Percentiles rank a stretch among this genome's conserved stretches.
phyloP scores from a whole-genome alignment of 495 filamentous ascomycete genomes.

The Diplogelasinospora grovesii region DNA sequence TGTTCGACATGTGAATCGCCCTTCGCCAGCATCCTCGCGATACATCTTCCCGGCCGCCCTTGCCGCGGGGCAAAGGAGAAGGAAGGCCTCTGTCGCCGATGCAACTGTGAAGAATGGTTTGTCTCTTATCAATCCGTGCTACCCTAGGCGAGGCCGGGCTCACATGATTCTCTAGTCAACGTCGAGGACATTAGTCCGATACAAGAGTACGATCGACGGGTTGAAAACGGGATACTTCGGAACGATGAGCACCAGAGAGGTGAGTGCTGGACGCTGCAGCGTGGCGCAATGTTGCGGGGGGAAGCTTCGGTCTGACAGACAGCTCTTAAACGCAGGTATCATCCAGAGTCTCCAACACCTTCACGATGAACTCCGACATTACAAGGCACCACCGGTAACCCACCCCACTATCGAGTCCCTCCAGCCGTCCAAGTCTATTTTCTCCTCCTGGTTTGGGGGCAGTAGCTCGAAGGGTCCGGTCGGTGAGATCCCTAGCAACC shows the following conservation, averaged over 20 bases:
- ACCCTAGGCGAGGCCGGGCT: neutral
- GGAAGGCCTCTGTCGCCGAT: conserved; percentile 26
- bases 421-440: conserved; percentile 57
- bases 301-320: too few relatives aligned
- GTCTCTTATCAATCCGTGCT: neutral
- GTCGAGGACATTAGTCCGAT: conserved; percentile 59
- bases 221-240: conserved; percentile 60
- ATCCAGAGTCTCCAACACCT: conserved; percentile 84
- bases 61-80: conserved; percentile 20
- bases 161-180: conserved; percentile 11
- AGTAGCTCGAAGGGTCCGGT: conserved; percentile 14
- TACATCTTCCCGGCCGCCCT: conserved; percentile 12
- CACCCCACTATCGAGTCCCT: conserved; percentile 73
- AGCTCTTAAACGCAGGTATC: conserved; percentile 49
- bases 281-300: too few relatives aligned
- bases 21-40: neutral
- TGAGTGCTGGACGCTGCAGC: too few relatives aligned
- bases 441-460: conserved; percentile 63
- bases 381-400: conserved; percentile 63
- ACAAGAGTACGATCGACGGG: conserved; percentile 78
- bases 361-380: conserved; percentile 72
- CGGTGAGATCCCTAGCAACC: conserved; percentile 56
- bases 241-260: conserved; percentile 91
- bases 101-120: conserved; percentile 26
- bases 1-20: neutral